Conservation (phyloP, 768 basidiomycete species). For the Tylopilus felleus region DNA sequence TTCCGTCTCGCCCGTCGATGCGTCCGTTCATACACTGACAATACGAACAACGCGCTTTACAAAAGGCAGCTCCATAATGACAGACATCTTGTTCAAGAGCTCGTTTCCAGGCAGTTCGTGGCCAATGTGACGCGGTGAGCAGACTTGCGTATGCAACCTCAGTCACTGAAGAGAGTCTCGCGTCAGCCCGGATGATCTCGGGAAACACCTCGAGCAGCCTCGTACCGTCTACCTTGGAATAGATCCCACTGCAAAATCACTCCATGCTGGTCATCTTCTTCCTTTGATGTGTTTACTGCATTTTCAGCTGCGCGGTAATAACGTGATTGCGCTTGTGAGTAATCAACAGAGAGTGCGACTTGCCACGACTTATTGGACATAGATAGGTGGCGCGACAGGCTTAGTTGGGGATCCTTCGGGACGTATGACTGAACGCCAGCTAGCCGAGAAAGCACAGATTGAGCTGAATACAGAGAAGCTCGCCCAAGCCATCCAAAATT, state of each 20-base stretch:
- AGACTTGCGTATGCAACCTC: neutral
- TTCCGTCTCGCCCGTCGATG: slow-evolving; percentile 20
- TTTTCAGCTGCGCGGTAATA: slow-evolving; percentile 83
- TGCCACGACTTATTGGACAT: slow-evolving; percentile 3
- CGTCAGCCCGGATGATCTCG: slow-evolving; percentile 42
- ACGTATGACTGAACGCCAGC: slow-evolving; percentile 72
- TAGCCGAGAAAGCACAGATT: slow-evolving; percentile 57
- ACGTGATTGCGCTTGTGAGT: slow-evolving; percentile 78
- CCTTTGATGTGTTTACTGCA: slow-evolving; percentile 86
- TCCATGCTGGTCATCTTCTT: slow-evolving; percentile 93
- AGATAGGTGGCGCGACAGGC: slow-evolving; percentile 97
- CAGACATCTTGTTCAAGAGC: slow-evolving; percentile 32
- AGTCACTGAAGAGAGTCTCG: slow-evolving; percentile 1
- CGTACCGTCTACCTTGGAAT: slow-evolving; percentile 82
- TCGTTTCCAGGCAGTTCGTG: slow-evolving; percentile 31
- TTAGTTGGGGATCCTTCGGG: slow-evolving; percentile 98
- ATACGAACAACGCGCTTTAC: neutral
- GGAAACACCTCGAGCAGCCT: slow-evolving; percentile 31
- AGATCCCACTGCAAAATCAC: slow-evolving; percentile 85
- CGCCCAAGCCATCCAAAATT: slow-evolving; percentile 58
- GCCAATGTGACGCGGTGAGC: slow-evolving; percentile 37
- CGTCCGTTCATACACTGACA: slow-evolving; percentile 1
- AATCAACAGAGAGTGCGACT: neutral
- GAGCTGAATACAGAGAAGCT: slow-evolving; percentile 64
- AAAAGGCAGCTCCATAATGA: slow-evolving; percentile 17